These are phyloP conservation scores for Chaetoscypha palmicola DNA, from an alignment of 2,329 filamentous ascomycete genomes.

Conservation along the genomic window DNA sequence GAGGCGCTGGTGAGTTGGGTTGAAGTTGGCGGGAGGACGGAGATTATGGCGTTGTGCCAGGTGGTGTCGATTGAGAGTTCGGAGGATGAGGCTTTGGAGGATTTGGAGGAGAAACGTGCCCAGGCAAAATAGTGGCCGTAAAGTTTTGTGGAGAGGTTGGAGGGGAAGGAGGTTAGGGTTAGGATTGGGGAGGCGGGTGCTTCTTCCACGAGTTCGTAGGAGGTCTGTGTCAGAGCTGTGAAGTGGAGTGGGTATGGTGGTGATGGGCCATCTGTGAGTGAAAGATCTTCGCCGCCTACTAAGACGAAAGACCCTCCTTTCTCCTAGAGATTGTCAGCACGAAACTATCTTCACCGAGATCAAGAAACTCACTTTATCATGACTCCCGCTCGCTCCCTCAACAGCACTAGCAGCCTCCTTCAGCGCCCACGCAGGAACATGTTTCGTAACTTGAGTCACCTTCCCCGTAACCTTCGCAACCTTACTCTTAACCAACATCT, in stretches of 20 bases:
- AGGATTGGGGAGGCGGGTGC: constrained; percentile 46
- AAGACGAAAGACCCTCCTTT: constrained; percentile 32
- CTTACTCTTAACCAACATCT: neutral
- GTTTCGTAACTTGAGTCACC: constrained; percentile 11
- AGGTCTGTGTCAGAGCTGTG: constrained; percentile 39
- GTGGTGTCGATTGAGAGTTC: constrained; percentile 26
- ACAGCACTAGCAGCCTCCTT: constrained; percentile 30
- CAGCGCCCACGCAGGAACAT: constrained; percentile 24
- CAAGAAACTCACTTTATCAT: constrained; percentile 18
- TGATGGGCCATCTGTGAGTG: constrained; percentile 43
- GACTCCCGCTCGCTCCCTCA: constrained; percentile 28
- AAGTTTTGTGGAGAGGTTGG: constrained; percentile 46
- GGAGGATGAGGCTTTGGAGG: constrained; percentile 27
- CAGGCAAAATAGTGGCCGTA: constrained; percentile 60
- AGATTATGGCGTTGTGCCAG: constrained; percentile 56
- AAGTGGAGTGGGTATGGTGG: constrained; percentile 49
- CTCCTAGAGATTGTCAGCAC: constrained; percentile 34
- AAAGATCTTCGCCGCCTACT: constrained; percentile 24
- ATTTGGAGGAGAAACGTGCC: constrained; percentile 41
- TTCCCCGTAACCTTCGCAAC: too few species aligned
- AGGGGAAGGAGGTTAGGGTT: constrained; percentile 46
- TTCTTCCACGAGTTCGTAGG: constrained; percentile 26
- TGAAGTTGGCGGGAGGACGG: constrained; percentile 44
- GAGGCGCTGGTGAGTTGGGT: constrained; percentile 19
- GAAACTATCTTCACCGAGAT: too few species aligned